phyloP scores from a whole-genome alignment of 129 eudicot species.

The Chrysanthemum seticuspe region DNA sequence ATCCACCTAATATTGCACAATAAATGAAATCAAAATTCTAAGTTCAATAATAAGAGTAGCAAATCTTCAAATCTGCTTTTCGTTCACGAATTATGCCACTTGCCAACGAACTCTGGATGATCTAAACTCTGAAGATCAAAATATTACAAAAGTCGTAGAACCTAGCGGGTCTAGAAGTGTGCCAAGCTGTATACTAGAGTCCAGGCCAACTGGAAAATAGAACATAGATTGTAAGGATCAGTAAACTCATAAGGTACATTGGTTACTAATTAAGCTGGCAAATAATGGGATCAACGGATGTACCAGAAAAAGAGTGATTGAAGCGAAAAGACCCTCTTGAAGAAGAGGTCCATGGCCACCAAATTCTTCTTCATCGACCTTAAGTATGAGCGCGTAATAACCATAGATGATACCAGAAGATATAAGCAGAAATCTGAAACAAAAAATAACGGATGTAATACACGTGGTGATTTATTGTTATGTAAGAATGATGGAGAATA shows the following conservation, averaged over 20 bases:
- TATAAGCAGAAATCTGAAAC: slow-evolving; percentile 66
- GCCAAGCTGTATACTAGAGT: slow-evolving; percentile 95
- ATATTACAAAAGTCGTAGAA: slow-evolving; percentile 2
- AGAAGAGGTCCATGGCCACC: slow-evolving; percentile 98
- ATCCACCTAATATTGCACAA: slow-evolving; percentile 31
- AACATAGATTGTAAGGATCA: background rate
- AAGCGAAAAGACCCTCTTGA: slow-evolving; percentile 97
- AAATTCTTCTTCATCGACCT: slow-evolving; percentile 94
- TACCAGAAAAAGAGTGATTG: slow-evolving; percentile 89
- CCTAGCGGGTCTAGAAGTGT: slow-evolving; percentile 52
- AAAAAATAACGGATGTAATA: slow-evolving; percentile 16
- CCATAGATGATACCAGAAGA: slow-evolving; percentile 84
- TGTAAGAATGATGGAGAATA: too few species aligned
- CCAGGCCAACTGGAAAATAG: slow-evolving; percentile 80
- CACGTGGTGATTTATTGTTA: too few species aligned
- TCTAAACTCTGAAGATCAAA: slow-evolving; percentile 13
- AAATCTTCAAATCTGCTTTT: slow-evolving; percentile 13
- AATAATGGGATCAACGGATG: background rate
- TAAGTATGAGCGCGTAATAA: slow-evolving; percentile 74
- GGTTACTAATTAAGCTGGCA: background rate
- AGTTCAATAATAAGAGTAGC: slow-evolving; percentile 15
- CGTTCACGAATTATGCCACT: background rate
- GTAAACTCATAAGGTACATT: background rate
- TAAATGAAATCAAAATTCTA: slow-evolving; percentile 17
- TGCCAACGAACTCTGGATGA: slow-evolving; percentile 18